A percentile compares a stretch with the other conserved stretches of the same genome.
phyloP scores from a whole-genome alignment of 305 asterid genomes.

The Ajuga reptans region DNA sequence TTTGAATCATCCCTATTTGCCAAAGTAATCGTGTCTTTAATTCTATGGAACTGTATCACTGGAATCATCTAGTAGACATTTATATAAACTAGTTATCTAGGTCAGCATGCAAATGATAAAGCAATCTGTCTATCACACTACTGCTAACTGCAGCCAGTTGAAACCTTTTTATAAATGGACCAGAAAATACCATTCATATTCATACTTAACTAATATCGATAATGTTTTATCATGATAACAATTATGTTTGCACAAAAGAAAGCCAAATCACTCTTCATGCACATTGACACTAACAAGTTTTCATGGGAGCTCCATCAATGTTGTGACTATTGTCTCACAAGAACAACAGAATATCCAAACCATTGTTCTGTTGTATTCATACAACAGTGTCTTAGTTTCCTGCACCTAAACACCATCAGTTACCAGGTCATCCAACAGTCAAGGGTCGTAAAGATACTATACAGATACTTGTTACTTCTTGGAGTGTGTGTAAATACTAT shows the following conservation, averaged over 20 bases:
- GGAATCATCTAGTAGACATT: conserved; percentile 5
- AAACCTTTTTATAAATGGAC: not conserved
- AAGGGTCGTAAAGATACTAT: not conserved
- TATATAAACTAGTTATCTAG: not conserved
- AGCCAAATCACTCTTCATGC: not conserved
- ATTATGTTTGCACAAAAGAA: not conserved
- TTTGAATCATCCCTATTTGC: conserved; percentile 2
- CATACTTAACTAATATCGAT: not conserved
- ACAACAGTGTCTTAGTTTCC: not conserved
- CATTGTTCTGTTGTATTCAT: not conserved
- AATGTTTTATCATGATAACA: not conserved
- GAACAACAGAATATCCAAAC: not conserved
- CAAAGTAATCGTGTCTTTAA: not conserved
- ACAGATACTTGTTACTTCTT: not conserved
- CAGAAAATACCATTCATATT: not conserved
- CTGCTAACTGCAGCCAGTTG: not conserved
- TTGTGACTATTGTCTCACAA: not conserved
- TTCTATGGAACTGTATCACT: conserved; percentile 6
- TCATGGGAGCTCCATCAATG: not conserved
- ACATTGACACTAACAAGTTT: not conserved
- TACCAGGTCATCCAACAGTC: not conserved
- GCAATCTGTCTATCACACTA: not conserved
- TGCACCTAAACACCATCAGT: not conserved
- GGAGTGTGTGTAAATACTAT: not conserved
- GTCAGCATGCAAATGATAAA: not conserved